A percentile compares a stretch with the other conserved stretches of the same genome.
Conservation (phyloP, 2,329 filamentous ascomycete species). For the Colletotrichum lentis region DNA sequence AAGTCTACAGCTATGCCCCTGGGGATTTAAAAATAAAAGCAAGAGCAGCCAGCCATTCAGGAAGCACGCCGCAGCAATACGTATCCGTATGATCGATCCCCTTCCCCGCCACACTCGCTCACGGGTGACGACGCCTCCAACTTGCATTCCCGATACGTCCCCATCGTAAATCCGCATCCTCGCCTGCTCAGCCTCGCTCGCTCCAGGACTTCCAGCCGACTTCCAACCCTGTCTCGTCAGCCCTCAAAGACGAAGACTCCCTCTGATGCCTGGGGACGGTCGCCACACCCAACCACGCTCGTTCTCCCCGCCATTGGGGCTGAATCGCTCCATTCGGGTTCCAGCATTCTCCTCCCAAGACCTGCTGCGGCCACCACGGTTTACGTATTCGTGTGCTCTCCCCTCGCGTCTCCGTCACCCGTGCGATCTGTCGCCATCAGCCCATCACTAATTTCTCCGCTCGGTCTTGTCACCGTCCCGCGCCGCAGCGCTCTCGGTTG, state of each 20-base stretch:
- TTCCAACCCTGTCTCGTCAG: background rate
- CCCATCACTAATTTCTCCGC: conserved; percentile 2
- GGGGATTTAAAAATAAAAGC: conserved; percentile 29
- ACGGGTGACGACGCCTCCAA: conserved; percentile 31
- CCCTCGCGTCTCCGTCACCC: conserved; percentile 2
- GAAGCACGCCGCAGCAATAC: background rate
- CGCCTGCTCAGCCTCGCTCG: conserved; percentile 33
- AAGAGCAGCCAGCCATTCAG: background rate
- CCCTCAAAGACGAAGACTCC: background rate
- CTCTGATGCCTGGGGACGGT: background rate
- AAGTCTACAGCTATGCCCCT: too few relatives aligned
- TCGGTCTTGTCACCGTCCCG: background rate
- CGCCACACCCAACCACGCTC: background rate
- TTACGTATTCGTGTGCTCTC: background rate
- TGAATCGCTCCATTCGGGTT: conserved; percentile 30
- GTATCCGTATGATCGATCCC: background rate
- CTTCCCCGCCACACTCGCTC: conserved; percentile 31
- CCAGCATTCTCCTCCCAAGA: conserved; percentile 11
- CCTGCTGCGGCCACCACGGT: conserved; percentile 24
- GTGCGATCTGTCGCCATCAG: background rate
- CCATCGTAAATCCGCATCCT: background rate
- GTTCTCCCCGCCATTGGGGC: conserved; percentile 28
- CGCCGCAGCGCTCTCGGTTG: background rate
- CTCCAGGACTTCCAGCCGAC: conserved; percentile 3
- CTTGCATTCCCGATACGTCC: conserved; percentile 1